Evolutionary conservation across 257 asterid species (phyloP).

Genomic region (Gynochthodes officinalis): DNA sequence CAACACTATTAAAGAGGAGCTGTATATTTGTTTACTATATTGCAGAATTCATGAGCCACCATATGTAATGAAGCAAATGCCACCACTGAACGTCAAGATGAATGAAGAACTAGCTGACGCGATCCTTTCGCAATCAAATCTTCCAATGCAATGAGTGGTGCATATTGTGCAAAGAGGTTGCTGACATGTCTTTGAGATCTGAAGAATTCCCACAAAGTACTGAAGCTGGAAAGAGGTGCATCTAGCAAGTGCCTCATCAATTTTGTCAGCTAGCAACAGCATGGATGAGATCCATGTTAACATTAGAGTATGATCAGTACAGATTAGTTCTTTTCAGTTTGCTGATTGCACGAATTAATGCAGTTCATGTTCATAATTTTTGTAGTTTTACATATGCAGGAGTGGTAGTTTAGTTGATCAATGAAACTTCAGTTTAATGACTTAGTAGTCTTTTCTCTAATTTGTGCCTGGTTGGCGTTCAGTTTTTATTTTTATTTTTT

Average conservation of each 20-base stretch:
- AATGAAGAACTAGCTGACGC: constrained; percentile 70
- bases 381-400: constrained; percentile 11
- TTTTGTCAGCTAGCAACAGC: constrained; percentile 15
- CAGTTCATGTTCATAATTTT: constrained; percentile 13
- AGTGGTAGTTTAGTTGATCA: neutral
- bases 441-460: too few species aligned
- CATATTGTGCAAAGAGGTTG: neutral
- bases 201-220: neutral
- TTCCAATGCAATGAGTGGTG: constrained; percentile 32
- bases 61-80: constrained; percentile 55
- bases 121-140: constrained; percentile 49
- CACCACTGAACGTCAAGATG: constrained; percentile 55
- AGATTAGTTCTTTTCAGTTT: neutral
- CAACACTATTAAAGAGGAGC: neutral
- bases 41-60: constrained; percentile 64
- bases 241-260: constrained; percentile 13
- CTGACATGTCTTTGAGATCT: neutral
- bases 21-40: neutral
- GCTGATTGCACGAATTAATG: constrained; percentile 6
- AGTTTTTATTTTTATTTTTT: too few species aligned
- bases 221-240: constrained; percentile 9
- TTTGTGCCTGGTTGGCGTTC: too few species aligned
- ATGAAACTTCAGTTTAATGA: neutral
- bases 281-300: constrained; percentile 4
- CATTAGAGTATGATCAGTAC: neutral